phyloP scores from a whole-genome alignment of 2,329 filamentous ascomycete genomes.

The Alternaria incomplexa region DNA sequence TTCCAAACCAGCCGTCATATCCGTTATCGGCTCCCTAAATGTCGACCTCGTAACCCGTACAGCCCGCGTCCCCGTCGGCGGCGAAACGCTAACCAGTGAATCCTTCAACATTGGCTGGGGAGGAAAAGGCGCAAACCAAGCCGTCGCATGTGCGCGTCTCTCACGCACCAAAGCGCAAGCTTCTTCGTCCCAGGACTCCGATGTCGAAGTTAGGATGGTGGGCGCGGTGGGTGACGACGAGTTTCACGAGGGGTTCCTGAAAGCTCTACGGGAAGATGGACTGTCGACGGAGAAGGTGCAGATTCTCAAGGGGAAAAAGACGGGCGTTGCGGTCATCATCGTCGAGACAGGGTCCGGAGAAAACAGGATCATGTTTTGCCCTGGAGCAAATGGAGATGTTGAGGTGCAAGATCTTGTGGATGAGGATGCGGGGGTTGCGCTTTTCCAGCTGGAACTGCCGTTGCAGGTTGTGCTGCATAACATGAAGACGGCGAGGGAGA shows the following conservation, averaged over 20 bases:
- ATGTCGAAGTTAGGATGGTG: constrained; percentile 57
- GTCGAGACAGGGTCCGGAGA: constrained; percentile 57
- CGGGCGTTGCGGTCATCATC: constrained; percentile 57
- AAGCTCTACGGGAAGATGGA: constrained; percentile 53
- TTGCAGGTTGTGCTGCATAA: constrained; percentile 49
- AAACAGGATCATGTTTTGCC: constrained; percentile 57
- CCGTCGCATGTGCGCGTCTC: constrained; percentile 83
- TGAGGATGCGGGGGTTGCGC: constrained; percentile 49
- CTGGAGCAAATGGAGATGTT: constrained; percentile 55
- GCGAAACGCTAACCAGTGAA: constrained; percentile 84
- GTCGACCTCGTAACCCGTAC: constrained; percentile 91
- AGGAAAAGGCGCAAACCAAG: constrained; percentile 96
- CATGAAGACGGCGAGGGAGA: constrained; percentile 43
- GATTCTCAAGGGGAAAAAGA: constrained; percentile 52
- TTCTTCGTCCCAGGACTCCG: constrained; percentile 22
- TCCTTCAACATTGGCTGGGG: constrained; percentile 82
- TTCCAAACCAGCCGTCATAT: constrained; percentile 62
- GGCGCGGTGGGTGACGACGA: constrained; percentile 57
- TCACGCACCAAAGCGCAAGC: constrained; percentile 61
- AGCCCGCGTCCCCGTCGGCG: constrained; percentile 78
- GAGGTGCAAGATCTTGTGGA: constrained; percentile 46
- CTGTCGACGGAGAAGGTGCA: constrained; percentile 50
- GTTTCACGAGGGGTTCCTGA: constrained; percentile 50
- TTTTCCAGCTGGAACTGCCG: constrained; percentile 58
- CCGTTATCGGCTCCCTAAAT: constrained; percentile 91